These are phyloP conservation scores for Rosa persica DNA, from an alignment of 306 rosid species.

Conservation along the genomic window DNA sequence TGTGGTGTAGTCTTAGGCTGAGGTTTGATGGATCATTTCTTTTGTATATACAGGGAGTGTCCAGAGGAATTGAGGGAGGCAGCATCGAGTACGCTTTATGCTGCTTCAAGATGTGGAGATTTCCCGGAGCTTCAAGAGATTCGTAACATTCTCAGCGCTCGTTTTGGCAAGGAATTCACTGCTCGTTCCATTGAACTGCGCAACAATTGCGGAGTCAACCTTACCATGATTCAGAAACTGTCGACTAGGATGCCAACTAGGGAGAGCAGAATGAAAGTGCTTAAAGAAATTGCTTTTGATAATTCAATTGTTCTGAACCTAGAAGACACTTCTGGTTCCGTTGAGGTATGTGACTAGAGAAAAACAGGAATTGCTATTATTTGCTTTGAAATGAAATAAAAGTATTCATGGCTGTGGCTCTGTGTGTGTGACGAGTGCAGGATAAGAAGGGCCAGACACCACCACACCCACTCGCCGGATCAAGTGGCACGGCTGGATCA, in stretches of 20 bases:
- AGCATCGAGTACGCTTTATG: constrained; percentile 61
- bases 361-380: constrained; percentile 1
- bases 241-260: constrained; percentile 64
- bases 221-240: constrained; percentile 57
- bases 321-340: constrained; percentile 37
- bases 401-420: constrained; percentile 23
- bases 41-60: constrained; percentile 50
- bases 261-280: constrained; percentile 68
- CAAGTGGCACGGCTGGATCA: constrained; percentile 23
- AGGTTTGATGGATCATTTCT: background rate
- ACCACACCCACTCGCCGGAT: constrained; percentile 9
- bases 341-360: constrained; percentile 45
- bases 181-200: constrained; percentile 65
- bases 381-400: background rate
- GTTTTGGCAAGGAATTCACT: constrained; percentile 75
- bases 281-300: constrained; percentile 76
- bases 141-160: constrained; percentile 54
- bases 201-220: constrained; percentile 69
- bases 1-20: background rate
- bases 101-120: constrained; percentile 92
- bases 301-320: constrained; percentile 57
- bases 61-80: constrained; percentile 81
- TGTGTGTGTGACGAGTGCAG: constrained; percentile 38
- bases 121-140: constrained; percentile 92
- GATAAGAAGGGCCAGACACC: constrained; percentile 40